phyloP scores from a whole-genome alignment of 2,329 filamentous ascomycete genomes.

The Paecilomyces variotii region DNA sequence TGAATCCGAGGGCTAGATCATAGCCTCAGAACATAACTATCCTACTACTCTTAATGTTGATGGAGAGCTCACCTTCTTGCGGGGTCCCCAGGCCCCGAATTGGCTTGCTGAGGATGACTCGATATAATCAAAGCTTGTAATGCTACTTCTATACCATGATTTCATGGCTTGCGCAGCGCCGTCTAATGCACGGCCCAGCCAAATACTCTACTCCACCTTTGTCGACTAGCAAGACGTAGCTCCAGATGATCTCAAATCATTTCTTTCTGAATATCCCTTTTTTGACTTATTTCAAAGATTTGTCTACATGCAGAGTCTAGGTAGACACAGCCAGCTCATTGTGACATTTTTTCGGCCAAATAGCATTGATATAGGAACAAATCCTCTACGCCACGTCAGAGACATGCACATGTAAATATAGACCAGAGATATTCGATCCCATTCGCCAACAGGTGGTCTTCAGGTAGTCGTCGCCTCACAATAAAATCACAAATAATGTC shows the following conservation, averaged over 20 bases:
- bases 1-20: neutral
- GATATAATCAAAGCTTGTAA: neutral
- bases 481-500: slow-evolving; percentile 14
- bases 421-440: neutral
- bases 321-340: neutral
- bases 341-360: neutral
- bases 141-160: no score
- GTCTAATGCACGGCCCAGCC: no score
- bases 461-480: slow-evolving; percentile 14
- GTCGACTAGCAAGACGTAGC: no score
- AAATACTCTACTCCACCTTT: no score
- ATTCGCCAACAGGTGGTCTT: slow-evolving; percentile 8
- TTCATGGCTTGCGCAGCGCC: no score
- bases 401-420: neutral
- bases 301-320: neutral
- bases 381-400: neutral
- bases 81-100: neutral
- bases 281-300: neutral
- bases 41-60: neutral
- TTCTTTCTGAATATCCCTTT: neutral
- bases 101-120: neutral
- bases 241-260: neutral
- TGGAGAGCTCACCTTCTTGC: neutral
- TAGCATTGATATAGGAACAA: neutral
- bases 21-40: neutral